These are phyloP conservation scores for Phialophora expanda DNA, from an alignment of 2,329 filamentous ascomycete genomes.

Conservation along the genomic window DNA sequence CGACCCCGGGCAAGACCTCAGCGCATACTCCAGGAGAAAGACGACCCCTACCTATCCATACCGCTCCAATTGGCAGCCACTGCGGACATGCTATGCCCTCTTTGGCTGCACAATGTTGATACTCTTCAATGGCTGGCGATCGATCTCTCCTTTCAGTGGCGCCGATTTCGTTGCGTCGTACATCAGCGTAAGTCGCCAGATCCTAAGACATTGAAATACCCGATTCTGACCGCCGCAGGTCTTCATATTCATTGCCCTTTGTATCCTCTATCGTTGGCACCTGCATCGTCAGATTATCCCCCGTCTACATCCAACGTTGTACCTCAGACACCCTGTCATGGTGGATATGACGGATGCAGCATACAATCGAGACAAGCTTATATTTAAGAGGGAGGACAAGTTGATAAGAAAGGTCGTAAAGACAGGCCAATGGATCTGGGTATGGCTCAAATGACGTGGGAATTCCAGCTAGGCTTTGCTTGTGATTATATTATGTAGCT, in stretches of 20 bases:
- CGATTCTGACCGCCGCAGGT: slow-evolving; percentile 6
- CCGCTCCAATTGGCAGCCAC: slow-evolving; percentile 12
- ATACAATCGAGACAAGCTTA: slow-evolving; percentile 12
- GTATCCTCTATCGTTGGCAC: slow-evolving; percentile 17
- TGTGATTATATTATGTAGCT: not conserved
- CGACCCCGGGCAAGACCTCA: slow-evolving; percentile 7
- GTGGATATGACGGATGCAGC: slow-evolving; percentile 6
- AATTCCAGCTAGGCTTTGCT: not conserved
- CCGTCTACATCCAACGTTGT: slow-evolving; percentile 3
- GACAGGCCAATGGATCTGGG: slow-evolving; percentile 15
- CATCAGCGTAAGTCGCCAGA: slow-evolving; percentile 10
- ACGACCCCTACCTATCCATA: slow-evolving; percentile 5
- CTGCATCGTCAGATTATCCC: slow-evolving; percentile 13
- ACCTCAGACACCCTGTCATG: slow-evolving; percentile 14
- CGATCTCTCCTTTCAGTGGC: slow-evolving; percentile 10
- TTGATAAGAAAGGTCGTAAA: not conserved
- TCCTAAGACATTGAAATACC: not conserved
- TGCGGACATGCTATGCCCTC: slow-evolving; percentile 15
- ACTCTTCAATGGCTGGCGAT: slow-evolving; percentile 16
- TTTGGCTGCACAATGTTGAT: slow-evolving; percentile 12
- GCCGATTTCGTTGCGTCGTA: slow-evolving; percentile 15
- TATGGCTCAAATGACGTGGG: slow-evolving; percentile 8
- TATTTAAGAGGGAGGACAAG: not conserved
- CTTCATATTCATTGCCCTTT: slow-evolving; percentile 12
- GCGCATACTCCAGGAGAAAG: slow-evolving; percentile 9